Percentiles rank a stretch among this genome's conserved stretches.
Conservation (phyloP, 345 rosid species). For the Linum lewisii region DNA sequence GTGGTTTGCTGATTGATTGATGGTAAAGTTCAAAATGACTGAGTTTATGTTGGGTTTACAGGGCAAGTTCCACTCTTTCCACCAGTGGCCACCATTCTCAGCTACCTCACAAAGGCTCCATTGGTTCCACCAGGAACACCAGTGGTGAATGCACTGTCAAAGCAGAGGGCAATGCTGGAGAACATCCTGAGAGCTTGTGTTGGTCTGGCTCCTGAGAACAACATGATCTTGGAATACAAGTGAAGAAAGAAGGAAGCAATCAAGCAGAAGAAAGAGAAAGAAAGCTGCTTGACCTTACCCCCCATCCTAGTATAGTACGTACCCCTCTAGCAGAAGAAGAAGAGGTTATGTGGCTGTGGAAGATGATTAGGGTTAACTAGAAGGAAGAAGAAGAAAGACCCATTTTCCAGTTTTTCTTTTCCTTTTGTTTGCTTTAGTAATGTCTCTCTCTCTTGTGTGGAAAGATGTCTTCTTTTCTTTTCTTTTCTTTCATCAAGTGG, state of each 20-base stretch:
- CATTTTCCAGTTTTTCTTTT: not conserved
- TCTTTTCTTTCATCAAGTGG: not conserved
- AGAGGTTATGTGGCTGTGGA: constrained; percentile 1
- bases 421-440: not conserved
- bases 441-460: not conserved
- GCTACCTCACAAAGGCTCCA: constrained; percentile 98
- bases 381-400: not conserved
- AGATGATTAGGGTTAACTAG: not conserved
- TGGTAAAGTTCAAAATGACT: not conserved
- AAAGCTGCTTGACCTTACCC: not conserved
- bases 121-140: constrained; percentile 97
- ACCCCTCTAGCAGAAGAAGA: not conserved
- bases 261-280: not conserved
- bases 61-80: constrained; percentile 95
- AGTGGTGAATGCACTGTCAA: constrained; percentile 86
- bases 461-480: not conserved
- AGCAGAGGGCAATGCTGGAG: constrained; percentile 98
- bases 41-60: constrained; percentile 16
- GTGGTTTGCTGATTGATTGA: not conserved
- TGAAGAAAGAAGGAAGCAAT: constrained; percentile 32
- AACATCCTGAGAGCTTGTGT: constrained; percentile 89
- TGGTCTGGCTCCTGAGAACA: constrained; percentile 92
- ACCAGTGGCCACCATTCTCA: constrained; percentile 93
- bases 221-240: constrained; percentile 98
- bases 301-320: not conserved